Evolutionary conservation across 306 rosid species (phyloP).

Genomic region (Ammopiptanthus mongolicus): DNA sequence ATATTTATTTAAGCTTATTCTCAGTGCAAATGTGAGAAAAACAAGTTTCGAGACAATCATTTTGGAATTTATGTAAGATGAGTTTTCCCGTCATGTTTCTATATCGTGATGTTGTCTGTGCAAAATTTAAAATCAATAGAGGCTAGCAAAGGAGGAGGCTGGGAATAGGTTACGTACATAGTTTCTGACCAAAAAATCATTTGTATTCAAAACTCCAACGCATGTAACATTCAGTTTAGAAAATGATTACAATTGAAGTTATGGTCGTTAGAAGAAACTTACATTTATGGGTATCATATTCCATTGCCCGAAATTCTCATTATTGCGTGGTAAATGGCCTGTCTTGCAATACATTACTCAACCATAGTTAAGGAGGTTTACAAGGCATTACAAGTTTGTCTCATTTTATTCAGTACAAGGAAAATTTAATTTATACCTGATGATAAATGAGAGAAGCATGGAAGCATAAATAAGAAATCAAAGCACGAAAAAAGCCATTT

Average conservation of each 20-base stretch:
- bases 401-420: background rate
- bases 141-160: background rate
- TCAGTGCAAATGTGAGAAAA: too few relatives aligned
- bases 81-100: too few relatives aligned
- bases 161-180: background rate
- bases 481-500: too few relatives aligned
- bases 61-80: too few relatives aligned
- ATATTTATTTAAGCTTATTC: too few relatives aligned
- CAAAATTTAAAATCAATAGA: too few relatives aligned
- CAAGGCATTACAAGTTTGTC: constrained; percentile 16
- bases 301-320: background rate
- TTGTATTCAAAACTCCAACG: background rate
- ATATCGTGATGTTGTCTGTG: too few relatives aligned
- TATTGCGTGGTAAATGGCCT: background rate
- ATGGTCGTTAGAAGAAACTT: background rate
- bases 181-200: background rate
- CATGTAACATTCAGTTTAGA: background rate
- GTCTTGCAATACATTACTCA: constrained; percentile 13
- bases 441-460: too few relatives aligned
- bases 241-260: background rate
- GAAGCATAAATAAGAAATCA: too few relatives aligned
- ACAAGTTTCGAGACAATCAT: too few relatives aligned
- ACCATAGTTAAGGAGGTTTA: background rate
- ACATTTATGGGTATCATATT: background rate
- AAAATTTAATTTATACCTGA: background rate